Evolutionary conservation across 257 asterid species (phyloP), one percentile per base, ranked within the genome.

Genomic region (Craterostigma plantagineum): DNA sequence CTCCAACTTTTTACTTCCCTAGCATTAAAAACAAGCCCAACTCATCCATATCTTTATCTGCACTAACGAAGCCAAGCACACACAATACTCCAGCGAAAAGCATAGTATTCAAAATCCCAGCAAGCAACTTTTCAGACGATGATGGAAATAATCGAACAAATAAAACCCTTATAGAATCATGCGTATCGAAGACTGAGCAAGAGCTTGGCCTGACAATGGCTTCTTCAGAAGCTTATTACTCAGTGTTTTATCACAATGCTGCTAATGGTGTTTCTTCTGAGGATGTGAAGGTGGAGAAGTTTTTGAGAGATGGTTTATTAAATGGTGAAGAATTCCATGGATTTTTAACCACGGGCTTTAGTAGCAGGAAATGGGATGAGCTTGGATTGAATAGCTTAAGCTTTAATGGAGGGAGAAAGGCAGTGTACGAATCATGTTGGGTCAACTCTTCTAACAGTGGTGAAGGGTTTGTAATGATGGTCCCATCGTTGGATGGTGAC

Each of bases 381-480:
- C 61, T 69, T 8, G 67, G 49, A 40, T 35, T 42, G 56, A 58
- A 55, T 8, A 46, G 35, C 11, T 41, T 67, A 10, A 57, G 78
- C 16, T 71, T 76, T 11, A 42, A 37, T 43, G 62, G 53, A 63
- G 83, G 65, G 38, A 64, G 56, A 15, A 55, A 58, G 49, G 57
- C 76, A 30, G 57, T 9, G 11, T 41, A 67, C 53, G 70, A 38
- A 14, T 66, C 91, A 1, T 62, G 73, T 35, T 77, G 91, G 94
- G 56, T 77, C 35, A 67, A 58, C 16, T 11, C 10, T 33, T 60
- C 79, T 0, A 51, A 52, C 11, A 48, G 38, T 44, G 81, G 65
- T 58, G 73, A 80, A 60, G 91, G 64, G 10, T 59, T 53, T 45
- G 58, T 73, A 8, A 51, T 81, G 54, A 53, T 71, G 42, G 16